Evolutionary conservation across 305 asterid genomes (phyloP).

Genomic region (Rubia tinctorum): DNA sequence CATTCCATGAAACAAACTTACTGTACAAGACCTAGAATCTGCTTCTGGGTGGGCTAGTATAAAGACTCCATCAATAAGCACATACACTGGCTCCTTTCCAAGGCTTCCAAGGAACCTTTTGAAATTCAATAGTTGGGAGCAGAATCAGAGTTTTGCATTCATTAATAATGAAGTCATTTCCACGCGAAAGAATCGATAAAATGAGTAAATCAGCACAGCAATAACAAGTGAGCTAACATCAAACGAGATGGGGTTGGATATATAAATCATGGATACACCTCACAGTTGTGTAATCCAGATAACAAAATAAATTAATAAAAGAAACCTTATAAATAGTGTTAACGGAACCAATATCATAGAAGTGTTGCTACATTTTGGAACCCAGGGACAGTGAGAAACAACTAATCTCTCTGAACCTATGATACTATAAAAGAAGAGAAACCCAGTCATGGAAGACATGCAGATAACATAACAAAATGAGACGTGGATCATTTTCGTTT

Average conservation of each 20-base stretch:
- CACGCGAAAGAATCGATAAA: neutral
- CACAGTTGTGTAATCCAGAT: neutral
- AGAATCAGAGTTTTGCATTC: neutral
- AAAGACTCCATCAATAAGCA: slow-evolving; percentile 90
- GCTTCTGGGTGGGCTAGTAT: slow-evolving; percentile 86
- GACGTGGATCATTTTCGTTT: no score
- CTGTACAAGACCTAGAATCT: slow-evolving; percentile 79
- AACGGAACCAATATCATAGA: neutral
- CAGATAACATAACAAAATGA: neutral
- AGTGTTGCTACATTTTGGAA: neutral
- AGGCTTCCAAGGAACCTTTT: slow-evolving; percentile 99
- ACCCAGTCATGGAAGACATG: neutral
- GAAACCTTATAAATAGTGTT: neutral
- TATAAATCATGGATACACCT: neutral
- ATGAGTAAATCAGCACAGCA: neutral
- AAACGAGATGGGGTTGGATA: no score
- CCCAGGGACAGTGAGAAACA: neutral
- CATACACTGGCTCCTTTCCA: slow-evolving; percentile 99
- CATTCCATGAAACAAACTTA: slow-evolving; percentile 24
- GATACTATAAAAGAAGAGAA: neutral
- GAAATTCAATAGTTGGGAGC: slow-evolving; percentile 8
- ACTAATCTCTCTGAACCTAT: neutral
- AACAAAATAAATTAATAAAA: no score
- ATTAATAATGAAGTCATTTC: neutral
- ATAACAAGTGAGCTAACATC: neutral